Conservation (phyloP, 2,329 filamentous ascomycete species). For the Colletotrichum incanum region DNA sequence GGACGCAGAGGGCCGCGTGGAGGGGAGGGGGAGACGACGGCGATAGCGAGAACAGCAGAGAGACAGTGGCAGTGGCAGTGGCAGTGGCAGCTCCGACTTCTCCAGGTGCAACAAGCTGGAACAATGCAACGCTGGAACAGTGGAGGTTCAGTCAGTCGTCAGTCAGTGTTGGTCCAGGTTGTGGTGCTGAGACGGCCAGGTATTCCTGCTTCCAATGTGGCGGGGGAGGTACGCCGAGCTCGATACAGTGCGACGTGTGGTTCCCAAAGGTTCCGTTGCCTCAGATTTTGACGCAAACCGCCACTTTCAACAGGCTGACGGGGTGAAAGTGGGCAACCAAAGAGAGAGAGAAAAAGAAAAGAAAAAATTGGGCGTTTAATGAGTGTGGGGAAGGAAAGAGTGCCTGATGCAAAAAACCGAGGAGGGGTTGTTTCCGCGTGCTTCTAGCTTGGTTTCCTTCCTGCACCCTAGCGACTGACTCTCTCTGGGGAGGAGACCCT, state of each 20-base stretch:
- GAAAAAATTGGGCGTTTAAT: slow-evolving; percentile 39
- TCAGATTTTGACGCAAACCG: slow-evolving; percentile 8
- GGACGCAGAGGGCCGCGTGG: not conserved
- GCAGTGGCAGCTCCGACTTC: not conserved
- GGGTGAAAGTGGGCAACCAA: not conserved
- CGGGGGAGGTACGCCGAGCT: not conserved
- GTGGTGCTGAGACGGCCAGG: not conserved
- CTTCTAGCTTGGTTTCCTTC: slow-evolving; percentile 29
- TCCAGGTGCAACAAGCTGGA: not conserved
- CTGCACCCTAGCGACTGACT: not conserved
- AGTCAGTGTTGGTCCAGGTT: not conserved
- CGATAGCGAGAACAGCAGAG: not conserved
- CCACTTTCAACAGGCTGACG: slow-evolving; percentile 7
- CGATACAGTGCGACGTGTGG: slow-evolving; percentile 2
- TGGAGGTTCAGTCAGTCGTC: slow-evolving; percentile 4
- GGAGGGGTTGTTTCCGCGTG: slow-evolving; percentile 37
- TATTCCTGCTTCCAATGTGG: not conserved
- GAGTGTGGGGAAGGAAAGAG: slow-evolving; percentile 43
- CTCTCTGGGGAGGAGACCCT: not conserved
- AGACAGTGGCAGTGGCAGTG: not conserved
- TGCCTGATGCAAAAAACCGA: slow-evolving; percentile 30
- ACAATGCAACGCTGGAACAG: not conserved
- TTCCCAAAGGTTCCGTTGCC: not conserved
- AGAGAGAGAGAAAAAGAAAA: not conserved
- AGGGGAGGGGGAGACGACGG: not conserved